These are phyloP conservation scores for Capronia coronata DNA, from an alignment of 2,329 filamentous ascomycete genomes.

Conservation along the genomic window DNA sequence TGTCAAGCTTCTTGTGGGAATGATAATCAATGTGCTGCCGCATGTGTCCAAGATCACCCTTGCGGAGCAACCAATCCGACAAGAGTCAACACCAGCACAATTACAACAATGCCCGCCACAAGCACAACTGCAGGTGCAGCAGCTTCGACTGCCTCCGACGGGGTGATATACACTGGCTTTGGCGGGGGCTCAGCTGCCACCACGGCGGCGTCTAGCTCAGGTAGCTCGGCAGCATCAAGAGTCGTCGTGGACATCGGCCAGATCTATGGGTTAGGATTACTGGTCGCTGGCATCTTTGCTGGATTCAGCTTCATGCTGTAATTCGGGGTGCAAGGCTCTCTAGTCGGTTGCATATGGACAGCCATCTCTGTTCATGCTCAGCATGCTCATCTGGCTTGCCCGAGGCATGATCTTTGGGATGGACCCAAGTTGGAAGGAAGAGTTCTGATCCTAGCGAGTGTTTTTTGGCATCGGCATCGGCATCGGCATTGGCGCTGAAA, in stretches of 20 bases:
- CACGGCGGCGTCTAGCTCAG: constrained; percentile 22
- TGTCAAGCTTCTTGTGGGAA: constrained; percentile 47
- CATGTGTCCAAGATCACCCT: constrained; percentile 50
- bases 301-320: constrained; percentile 53
- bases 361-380: too few relatives aligned
- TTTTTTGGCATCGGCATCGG: constrained; percentile 9
- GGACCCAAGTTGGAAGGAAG: neutral
- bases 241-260: constrained; percentile 48
- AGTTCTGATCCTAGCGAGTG: neutral
- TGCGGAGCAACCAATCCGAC: constrained; percentile 57
- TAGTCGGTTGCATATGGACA: neutral
- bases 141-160: constrained; percentile 29
- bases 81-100: constrained; percentile 48
- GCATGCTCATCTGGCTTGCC: too few relatives aligned
- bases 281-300: constrained; percentile 51
- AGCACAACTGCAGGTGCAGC: constrained; percentile 33
- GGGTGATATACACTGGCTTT: constrained; percentile 42
- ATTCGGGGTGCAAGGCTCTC: neutral
- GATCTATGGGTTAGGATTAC: constrained; percentile 50
- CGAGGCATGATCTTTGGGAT: constrained; percentile 4
- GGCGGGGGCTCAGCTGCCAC: constrained; percentile 35
- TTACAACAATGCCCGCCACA: constrained; percentile 34
- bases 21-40: constrained; percentile 45
- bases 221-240: constrained; percentile 30
- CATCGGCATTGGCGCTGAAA: constrained; percentile 15